These are phyloP conservation scores for Sphaerulina musiva DNA, from an alignment of 2,329 filamentous ascomycete species.

Conservation along the genomic window DNA sequence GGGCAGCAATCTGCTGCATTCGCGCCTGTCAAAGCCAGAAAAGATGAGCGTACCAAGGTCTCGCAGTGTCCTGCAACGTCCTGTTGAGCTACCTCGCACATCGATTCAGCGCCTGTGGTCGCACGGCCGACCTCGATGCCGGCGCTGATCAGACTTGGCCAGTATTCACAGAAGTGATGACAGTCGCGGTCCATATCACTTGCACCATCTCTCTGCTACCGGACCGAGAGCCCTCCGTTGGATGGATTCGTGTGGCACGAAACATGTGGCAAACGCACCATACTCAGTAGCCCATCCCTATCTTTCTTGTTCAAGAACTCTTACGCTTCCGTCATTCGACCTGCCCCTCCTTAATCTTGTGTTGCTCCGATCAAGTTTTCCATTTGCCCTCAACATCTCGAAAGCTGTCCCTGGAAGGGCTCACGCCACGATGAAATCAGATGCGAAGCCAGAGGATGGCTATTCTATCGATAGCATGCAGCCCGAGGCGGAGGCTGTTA, in stretches of 20 bases:
- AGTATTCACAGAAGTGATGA: conserved; percentile 9
- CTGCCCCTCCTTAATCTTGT: not conserved
- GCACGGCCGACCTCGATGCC: conserved; percentile 6
- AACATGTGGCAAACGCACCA: conserved; percentile 12
- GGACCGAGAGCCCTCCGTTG: not conserved
- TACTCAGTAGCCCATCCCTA: conserved; percentile 9
- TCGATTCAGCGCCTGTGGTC: not conserved
- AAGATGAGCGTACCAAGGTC: not conserved
- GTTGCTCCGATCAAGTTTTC: conserved; percentile 3
- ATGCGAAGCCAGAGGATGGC: conserved; percentile 21
- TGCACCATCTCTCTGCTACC: not conserved
- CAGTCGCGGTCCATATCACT: conserved; percentile 9
- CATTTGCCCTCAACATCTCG: not conserved
- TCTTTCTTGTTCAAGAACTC: conserved; percentile 3
- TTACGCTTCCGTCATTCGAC: conserved; percentile 2
- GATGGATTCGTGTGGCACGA: conserved; percentile 2
- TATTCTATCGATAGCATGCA: conserved; percentile 23
- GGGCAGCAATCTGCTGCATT: conserved; percentile 3
- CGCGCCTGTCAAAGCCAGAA: conserved; percentile 14
- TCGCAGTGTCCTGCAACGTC: conserved; percentile 3
- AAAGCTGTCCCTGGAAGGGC: not conserved
- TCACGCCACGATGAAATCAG: conserved; percentile 10
- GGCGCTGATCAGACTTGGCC: conserved; percentile 8
- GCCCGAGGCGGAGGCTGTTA: conserved; percentile 17
- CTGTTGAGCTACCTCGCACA: conserved; percentile 1